These are phyloP conservation scores for Saccharum spontaneum DNA, from an alignment of 176 grass and related monocot species.

Conservation along the genomic window DNA sequence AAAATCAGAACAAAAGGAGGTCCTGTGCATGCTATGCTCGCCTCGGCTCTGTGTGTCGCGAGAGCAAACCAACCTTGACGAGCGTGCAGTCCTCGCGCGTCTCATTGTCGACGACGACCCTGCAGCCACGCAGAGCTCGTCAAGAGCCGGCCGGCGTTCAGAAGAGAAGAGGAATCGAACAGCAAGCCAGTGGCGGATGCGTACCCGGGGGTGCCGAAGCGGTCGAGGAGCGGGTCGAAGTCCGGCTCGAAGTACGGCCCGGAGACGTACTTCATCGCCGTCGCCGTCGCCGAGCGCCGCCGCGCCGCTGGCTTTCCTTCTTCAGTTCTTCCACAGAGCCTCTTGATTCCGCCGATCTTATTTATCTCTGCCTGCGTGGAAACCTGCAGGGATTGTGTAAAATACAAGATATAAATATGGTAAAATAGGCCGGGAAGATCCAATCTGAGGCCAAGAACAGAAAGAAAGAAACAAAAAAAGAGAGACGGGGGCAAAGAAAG, in stretches of 20 bases:
- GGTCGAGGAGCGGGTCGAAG: conserved; percentile 60
- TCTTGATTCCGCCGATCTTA: background rate
- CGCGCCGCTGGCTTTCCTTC: background rate
- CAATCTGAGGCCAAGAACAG: conserved; percentile 27
- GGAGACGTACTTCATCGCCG: conserved; percentile 55
- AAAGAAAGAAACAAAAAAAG: background rate
- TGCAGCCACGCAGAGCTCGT: background rate
- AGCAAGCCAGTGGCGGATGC: background rate
- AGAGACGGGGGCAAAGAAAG: background rate
- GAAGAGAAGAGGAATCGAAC: background rate
- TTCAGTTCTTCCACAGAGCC: background rate
- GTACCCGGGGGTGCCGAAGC: conserved; percentile 53
- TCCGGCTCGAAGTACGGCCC: conserved; percentile 82
- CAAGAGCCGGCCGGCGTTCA: background rate
- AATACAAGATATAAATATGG: background rate
- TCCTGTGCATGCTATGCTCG: background rate
- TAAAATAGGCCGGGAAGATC: background rate
- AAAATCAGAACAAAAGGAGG: background rate
- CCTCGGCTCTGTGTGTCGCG: background rate
- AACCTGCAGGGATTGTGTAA: conserved; percentile 14
- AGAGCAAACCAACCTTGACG: conserved; percentile 33
- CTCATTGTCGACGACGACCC: conserved; percentile 78
- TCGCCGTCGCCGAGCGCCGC: background rate
- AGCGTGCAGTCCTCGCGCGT: conserved; percentile 72
- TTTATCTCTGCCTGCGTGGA: background rate